A percentile compares a stretch with the other conserved stretches of the same genome.
phyloP scores from a whole-genome alignment of 1,284 basidiomycete species.

The Rhodotorula mucilaginosa region DNA sequence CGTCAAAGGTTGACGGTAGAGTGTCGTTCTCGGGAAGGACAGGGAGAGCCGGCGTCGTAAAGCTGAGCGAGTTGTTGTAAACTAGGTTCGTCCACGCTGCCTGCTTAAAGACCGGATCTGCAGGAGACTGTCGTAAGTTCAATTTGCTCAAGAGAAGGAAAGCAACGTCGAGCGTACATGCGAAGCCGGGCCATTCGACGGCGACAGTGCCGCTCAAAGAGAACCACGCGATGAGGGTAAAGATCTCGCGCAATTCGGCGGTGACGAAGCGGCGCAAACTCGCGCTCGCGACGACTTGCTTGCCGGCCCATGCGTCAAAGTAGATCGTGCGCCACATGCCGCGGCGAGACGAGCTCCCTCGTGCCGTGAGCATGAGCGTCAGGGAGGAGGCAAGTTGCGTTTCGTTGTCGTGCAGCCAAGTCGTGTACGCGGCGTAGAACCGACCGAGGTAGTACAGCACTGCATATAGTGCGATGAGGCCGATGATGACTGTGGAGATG shows the following conservation, averaged over 20 bases:
- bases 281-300: conserved; percentile 76
- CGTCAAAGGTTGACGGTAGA: conserved; percentile 20
- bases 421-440: conserved; percentile 66
- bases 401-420: conserved; percentile 40
- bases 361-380: conserved; percentile 37
- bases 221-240: conserved; percentile 82
- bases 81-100: conserved; percentile 82
- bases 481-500: conserved; percentile 60
- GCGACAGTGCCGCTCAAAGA: conserved; percentile 80
- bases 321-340: conserved; percentile 72
- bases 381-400: conserved; percentile 43
- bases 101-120: conserved; percentile 80
- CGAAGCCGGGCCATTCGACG: conserved; percentile 88
- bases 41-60: conserved; percentile 59
- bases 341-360: conserved; percentile 51
- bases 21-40: conserved; percentile 57
- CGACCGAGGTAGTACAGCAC: conserved; percentile 73
- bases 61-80: conserved; percentile 71
- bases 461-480: conserved; percentile 68
- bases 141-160: background rate
- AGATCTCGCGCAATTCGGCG: conserved; percentile 85
- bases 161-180: conserved; percentile 61
- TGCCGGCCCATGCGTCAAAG: conserved; percentile 88
- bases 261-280: conserved; percentile 88
- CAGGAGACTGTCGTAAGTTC: conserved; percentile 5